These are phyloP conservation scores for Oryza coarctata DNA, from an alignment of 176 grass and related monocot species.

Conservation along the genomic window DNA sequence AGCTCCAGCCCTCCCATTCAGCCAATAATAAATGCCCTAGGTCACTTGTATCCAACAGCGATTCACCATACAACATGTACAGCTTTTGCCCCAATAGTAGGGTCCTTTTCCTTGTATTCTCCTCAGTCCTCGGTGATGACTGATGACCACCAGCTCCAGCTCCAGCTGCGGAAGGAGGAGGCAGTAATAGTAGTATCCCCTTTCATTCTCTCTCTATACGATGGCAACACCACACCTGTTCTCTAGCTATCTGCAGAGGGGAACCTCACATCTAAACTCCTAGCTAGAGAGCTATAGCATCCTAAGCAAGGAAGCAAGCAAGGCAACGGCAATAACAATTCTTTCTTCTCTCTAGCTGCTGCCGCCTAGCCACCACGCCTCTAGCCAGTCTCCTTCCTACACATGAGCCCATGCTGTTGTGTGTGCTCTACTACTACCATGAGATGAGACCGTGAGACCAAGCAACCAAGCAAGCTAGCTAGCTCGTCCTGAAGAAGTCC, in stretches of 20 bases:
- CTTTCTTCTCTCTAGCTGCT: constrained; percentile 13
- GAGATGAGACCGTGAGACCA: background rate
- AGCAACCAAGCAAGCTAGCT: background rate
- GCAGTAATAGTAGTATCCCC: background rate
- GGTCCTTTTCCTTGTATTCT: constrained; percentile 39
- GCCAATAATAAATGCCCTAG: constrained; percentile 53
- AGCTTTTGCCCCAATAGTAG: constrained; percentile 30
- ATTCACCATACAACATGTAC: constrained; percentile 32
- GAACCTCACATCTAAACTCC: constrained; percentile 11
- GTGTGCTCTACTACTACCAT: background rate
- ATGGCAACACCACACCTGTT: constrained; percentile 20
- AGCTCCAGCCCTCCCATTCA: constrained; percentile 13
- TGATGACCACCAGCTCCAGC: background rate
- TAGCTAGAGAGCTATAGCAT: background rate
- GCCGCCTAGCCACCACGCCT: background rate
- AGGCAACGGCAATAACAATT: background rate
- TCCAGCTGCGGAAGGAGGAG: too few species aligned
- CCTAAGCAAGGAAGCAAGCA: background rate
- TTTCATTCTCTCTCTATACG: constrained; percentile 24
- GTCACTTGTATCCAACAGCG: constrained; percentile 42
- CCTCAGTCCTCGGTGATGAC: background rate
- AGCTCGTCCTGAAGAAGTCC: too few species aligned
- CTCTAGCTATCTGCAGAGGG: background rate
- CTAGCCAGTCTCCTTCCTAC: constrained; percentile 12
- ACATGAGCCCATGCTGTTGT: constrained; percentile 20